Evolutionary conservation across 768 basidiomycete genomes (phyloP).

Genomic region (Termitomyces sp.): DNA sequence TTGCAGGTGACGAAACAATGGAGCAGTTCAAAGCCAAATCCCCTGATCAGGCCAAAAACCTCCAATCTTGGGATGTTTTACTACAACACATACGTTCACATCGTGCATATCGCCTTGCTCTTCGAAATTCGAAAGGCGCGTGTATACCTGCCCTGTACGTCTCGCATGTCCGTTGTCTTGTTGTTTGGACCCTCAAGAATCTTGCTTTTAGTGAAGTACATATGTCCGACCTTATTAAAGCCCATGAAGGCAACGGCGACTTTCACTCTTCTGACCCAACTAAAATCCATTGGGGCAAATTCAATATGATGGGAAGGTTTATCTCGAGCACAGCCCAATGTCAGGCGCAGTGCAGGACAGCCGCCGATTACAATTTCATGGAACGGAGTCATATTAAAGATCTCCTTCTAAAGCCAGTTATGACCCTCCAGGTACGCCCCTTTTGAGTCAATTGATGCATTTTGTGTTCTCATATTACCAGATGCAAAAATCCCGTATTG

Average conservation of each 20-base stretch:
- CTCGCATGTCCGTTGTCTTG: slow-evolving; percentile 1
- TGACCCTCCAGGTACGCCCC: slow-evolving; percentile 63
- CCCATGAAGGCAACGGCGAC: slow-evolving; percentile 83
- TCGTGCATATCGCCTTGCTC: slow-evolving; percentile 85
- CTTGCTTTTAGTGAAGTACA: slow-evolving; percentile 75
- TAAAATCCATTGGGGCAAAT: slow-evolving; percentile 95
- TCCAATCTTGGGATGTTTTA: slow-evolving; percentile 81
- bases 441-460: neutral
- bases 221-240: slow-evolving; percentile 82
- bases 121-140: slow-evolving; percentile 80
- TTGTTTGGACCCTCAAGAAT: slow-evolving; percentile 8
- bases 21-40: slow-evolving; percentile 65
- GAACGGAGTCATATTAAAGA: slow-evolving; percentile 52
- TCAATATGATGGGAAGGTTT: slow-evolving; percentile 87
- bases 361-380: slow-evolving; percentile 58
- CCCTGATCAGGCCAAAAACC: slow-evolving; percentile 70
- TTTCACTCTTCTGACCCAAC: slow-evolving; percentile 57
- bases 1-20: slow-evolving; percentile 74
- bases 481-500: slow-evolving; percentile 68
- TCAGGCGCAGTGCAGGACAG: slow-evolving; percentile 68
- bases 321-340: slow-evolving; percentile 74
- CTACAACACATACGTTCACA: slow-evolving; percentile 81
- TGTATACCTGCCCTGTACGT: slow-evolving; percentile 84
- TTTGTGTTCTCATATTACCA: slow-evolving; percentile 22
- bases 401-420: slow-evolving; percentile 56